Evolutionary conservation across 345 rosid genomes (phyloP).

Genomic region (Citrus unshiu): DNA sequence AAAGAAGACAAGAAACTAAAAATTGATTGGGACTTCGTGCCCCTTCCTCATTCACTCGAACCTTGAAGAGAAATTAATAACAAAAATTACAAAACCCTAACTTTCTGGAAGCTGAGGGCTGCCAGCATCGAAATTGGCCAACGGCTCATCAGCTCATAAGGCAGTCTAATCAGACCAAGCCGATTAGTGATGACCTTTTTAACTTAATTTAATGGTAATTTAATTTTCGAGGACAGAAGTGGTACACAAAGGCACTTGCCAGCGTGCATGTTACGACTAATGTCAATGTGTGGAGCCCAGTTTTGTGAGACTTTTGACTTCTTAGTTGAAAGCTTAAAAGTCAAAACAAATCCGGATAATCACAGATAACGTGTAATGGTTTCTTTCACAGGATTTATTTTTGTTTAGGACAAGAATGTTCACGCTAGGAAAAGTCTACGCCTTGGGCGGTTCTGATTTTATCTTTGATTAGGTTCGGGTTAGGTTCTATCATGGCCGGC

Average conservation of each 20-base stretch:
- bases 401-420: neutral
- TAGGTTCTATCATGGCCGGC: too few species aligned
- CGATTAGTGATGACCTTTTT: neutral
- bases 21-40: too few species aligned
- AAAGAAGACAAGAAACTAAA: too few species aligned
- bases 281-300: neutral
- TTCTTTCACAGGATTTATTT: neutral
- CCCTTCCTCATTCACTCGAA: too few species aligned
- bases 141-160: neutral
- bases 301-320: neutral
- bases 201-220: too few species aligned
- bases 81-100: too few species aligned
- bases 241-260: neutral
- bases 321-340: neutral
- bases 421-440: neutral
- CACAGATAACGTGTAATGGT: neutral
- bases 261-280: neutral
- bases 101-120: too few species aligned
- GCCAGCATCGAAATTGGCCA: neutral
- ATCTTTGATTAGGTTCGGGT: too few species aligned
- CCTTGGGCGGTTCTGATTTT: too few species aligned
- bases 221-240: too few species aligned
- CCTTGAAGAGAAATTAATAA: too few species aligned
- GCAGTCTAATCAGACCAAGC: neutral
- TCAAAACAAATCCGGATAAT: neutral